Evolutionary conservation across 805 yeast species (phyloP).

Genomic region (Ogataea methylovora): DNA sequence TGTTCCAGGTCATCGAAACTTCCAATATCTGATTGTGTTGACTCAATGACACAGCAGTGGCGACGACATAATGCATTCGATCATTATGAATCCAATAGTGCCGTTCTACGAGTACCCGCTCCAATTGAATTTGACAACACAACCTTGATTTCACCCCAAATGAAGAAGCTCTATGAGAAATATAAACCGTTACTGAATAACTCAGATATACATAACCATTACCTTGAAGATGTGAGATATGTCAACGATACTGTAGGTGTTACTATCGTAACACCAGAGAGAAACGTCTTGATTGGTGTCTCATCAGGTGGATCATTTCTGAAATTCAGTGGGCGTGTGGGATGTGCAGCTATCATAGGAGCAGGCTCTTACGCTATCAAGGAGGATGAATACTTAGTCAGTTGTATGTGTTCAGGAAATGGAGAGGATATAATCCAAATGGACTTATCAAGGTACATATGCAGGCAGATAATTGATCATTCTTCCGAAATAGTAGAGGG

Average conservation of each 20-base stretch:
- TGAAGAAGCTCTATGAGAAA: constrained; percentile 5
- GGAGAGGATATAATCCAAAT: constrained; percentile 46
- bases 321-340: constrained; percentile 41
- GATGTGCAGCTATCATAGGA: constrained; percentile 48
- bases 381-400: constrained; percentile 1
- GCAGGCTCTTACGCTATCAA: constrained; percentile 30
- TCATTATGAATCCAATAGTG: too few relatives aligned
- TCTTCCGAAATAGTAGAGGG: neutral
- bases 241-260: constrained; percentile 42
- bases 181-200: constrained; percentile 1
- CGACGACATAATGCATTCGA: too few relatives aligned
- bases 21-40: constrained; percentile 26
- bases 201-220: neutral
- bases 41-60: constrained; percentile 17
- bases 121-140: too few relatives aligned
- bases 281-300: constrained; percentile 21
- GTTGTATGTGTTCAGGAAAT: constrained; percentile 40
- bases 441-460: constrained; percentile 31
- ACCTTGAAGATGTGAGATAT: neutral
- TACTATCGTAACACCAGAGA: constrained; percentile 12
- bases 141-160: constrained; percentile 4
- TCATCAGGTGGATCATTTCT: constrained; percentile 52
- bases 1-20: constrained; percentile 2
- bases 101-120: too few relatives aligned
- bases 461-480: constrained; percentile 5